A percentile compares a stretch with the other conserved stretches of the same genome.
Conservation (phyloP, 2,329 filamentous ascomycete genomes). For the Hymenoscyphus fructigenus region DNA sequence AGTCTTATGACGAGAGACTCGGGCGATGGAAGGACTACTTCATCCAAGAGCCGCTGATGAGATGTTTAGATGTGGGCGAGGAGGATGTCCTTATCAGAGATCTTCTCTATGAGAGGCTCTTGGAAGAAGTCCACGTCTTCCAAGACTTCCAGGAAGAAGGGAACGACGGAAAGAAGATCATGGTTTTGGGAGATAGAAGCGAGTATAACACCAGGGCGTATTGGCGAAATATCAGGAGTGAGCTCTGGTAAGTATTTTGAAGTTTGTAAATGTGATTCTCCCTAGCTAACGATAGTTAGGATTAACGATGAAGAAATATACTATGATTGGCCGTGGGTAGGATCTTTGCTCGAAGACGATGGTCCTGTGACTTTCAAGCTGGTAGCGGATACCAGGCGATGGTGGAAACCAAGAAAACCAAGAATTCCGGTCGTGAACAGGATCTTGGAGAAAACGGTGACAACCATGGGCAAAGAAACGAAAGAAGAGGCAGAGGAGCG, state of each 20-base stretch:
- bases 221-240: slow-evolving; percentile 25
- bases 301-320: slow-evolving; percentile 11
- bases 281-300: not conserved
- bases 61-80: slow-evolving; percentile 15
- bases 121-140: slow-evolving; percentile 16
- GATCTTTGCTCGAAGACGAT: not conserved
- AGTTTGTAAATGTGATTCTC: not conserved
- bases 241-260: slow-evolving; percentile 12
- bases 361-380: not conserved
- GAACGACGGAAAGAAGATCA: not conserved
- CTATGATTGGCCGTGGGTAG: slow-evolving; percentile 1
- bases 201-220: slow-evolving; percentile 21
- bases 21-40: slow-evolving; percentile 22
- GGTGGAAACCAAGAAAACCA: not conserved
- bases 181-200: slow-evolving; percentile 11
- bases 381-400: not conserved
- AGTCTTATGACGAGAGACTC: slow-evolving; percentile 19
- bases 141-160: slow-evolving; percentile 1
- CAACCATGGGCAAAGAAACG: not conserved
- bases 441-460: no score
- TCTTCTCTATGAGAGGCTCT: slow-evolving; percentile 15
- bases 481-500: not conserved
- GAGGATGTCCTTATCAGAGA: not conserved
- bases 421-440: no score
- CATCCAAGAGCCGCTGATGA: slow-evolving; percentile 18